Conservation (phyloP, 2,329 filamentous ascomycete species). For the Plenodomus lindquistii region DNA sequence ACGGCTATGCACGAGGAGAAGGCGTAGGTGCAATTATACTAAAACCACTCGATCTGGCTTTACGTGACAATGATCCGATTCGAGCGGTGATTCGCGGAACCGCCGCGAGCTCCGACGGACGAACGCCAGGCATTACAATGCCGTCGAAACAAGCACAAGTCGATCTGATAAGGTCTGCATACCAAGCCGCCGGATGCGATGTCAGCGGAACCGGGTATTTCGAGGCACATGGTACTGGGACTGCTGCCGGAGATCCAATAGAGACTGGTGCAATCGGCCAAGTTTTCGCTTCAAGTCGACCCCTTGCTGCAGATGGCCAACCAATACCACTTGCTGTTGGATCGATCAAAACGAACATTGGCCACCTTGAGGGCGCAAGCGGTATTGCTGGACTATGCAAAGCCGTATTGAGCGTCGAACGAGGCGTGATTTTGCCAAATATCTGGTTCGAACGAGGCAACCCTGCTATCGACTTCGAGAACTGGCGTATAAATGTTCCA, state of each 20-base stretch:
- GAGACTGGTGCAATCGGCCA: constrained; percentile 11
- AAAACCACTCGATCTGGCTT: constrained; percentile 22
- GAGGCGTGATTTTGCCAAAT: constrained; percentile 38
- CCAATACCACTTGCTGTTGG: constrained; percentile 14
- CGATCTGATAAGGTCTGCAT: constrained; percentile 33
- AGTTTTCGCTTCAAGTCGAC: constrained; percentile 8
- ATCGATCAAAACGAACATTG: constrained; percentile 45
- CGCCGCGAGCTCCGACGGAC: constrained; percentile 22
- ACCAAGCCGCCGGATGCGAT: constrained; percentile 43
- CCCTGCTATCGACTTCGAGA: constrained; percentile 14
- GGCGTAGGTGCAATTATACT: constrained; percentile 49
- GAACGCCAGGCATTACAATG: constrained; percentile 20
- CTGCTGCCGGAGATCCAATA: constrained; percentile 30
- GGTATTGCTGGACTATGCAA: constrained; percentile 47
- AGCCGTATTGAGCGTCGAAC: constrained; percentile 45
- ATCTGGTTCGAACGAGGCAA: constrained; percentile 17
- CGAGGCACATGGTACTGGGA: constrained; percentile 34
- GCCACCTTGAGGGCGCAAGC: constrained; percentile 47
- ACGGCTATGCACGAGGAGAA: constrained; percentile 68
- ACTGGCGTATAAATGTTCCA: constrained; percentile 14
- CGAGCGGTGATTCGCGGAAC: constrained; percentile 33
- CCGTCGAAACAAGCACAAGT: constrained; percentile 52
- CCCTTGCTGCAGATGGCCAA: constrained; percentile 5
- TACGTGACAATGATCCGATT: constrained; percentile 31
- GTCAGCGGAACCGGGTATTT: constrained; percentile 26